Evolutionary conservation across 345 rosid species (phyloP), one percentile per base, ranked within the genome.

Genomic region (Excoecaria cochinchinensis): DNA sequence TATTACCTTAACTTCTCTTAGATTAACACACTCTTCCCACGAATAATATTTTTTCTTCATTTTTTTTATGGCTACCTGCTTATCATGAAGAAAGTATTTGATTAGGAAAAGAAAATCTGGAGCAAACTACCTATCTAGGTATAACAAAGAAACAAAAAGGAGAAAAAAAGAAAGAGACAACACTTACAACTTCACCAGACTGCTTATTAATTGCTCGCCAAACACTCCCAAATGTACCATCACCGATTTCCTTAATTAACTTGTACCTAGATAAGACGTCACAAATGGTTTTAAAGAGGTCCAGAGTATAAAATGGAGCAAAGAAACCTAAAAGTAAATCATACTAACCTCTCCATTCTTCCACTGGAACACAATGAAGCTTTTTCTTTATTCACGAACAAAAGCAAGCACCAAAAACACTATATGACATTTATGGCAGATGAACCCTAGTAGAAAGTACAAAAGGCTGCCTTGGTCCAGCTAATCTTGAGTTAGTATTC

Each of bases 31-130:
- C 81, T 93, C 99, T 76, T 90, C 98, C 99, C 97, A 91, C 17
- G 97, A 86, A 82, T 84, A 89, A 82, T 93, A 95, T 82, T 91
- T 93, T 85, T 89, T 95, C 88, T 95, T 95, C 99, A 95, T 91
- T 84, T 82, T 95, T 83, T 95, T 95, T 67, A 95, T 87, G 48
- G 99, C 99, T 83, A 95, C 99, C 99, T 95, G 82, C 60, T 64
- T 8, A 62, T 64, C 14, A 62, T 66, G 17, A 5, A 61, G 62
- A 17, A 58, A 56, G 39, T 39, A 62, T 76, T 47, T 6, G 24
- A 42, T 47, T 15, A 73, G 44, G 31, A 62, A 14, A 47, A 17
- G 21, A 72, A 39, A 46, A 44, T 44, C 53, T 46, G 6, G 62
- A 8, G 11, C 55, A 12, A 11, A 62, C 31, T 3, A 55, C 21